A percentile compares a stretch with the other conserved stretches of the same genome.
These are phyloP conservation scores for Penicillium lividum DNA, from an alignment of 495 filamentous ascomycete species.

Conservation along the genomic window DNA sequence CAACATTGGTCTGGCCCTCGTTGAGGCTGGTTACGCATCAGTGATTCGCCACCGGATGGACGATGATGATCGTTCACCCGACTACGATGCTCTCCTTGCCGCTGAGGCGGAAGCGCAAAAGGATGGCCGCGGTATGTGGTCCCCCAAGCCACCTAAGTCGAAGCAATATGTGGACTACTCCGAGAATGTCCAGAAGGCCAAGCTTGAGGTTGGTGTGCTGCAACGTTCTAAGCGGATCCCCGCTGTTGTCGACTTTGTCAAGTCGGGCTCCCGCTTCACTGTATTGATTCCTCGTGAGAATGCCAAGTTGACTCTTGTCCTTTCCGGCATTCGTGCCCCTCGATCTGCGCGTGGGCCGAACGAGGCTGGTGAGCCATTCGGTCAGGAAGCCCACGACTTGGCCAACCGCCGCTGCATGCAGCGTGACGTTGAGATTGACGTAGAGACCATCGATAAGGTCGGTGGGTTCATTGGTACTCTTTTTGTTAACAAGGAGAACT, in stretches of 20 bases:
- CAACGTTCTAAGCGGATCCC: slow-evolving; percentile 91
- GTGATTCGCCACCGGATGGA: slow-evolving; percentile 93
- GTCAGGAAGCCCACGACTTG: slow-evolving; percentile 89
- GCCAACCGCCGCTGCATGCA: slow-evolving; percentile 86
- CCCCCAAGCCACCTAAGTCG: slow-evolving; percentile 73
- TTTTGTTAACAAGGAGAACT: slow-evolving; percentile 92
- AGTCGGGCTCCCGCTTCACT: slow-evolving; percentile 91
- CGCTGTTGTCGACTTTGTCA: slow-evolving; percentile 94
- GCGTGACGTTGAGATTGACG: slow-evolving; percentile 93
- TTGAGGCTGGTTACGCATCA: slow-evolving; percentile 88
- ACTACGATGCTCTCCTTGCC: slow-evolving; percentile 88
- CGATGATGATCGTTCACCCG: slow-evolving; percentile 85
- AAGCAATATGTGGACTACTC: slow-evolving; percentile 87
- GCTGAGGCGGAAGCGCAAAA: slow-evolving; percentile 85
- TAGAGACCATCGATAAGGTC: slow-evolving; percentile 92
- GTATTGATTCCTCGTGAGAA: slow-evolving; percentile 90
- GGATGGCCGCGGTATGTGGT: slow-evolving; percentile 93
- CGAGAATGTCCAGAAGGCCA: slow-evolving; percentile 90
- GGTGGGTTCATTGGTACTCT: slow-evolving; percentile 97
- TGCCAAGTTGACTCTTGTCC: slow-evolving; percentile 91
- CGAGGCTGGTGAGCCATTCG: slow-evolving; percentile 90
- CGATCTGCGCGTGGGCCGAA: slow-evolving; percentile 75
- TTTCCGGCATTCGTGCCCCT: slow-evolving; percentile 92
- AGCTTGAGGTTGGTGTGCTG: slow-evolving; percentile 82
- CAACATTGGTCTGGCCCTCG: slow-evolving; percentile 80